phyloP scores from a whole-genome alignment of 371 early-diverging fungal species.

The Gilbertella persicaria region DNA sequence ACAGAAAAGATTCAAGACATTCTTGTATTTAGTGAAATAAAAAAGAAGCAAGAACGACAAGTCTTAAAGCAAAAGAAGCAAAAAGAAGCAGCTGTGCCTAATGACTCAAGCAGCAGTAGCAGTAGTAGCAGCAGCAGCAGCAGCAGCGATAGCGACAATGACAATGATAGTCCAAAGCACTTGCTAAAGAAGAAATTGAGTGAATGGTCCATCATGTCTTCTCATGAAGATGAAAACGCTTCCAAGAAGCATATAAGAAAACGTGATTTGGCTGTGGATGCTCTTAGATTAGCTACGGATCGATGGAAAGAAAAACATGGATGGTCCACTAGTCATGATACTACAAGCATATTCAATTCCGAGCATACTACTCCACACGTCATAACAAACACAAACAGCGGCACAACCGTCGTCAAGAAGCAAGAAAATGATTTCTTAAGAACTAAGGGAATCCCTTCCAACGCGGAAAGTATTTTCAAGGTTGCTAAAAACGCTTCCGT shows the following conservation, averaged over 20 bases:
- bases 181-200: conserved; percentile 24
- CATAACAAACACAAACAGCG: conserved; percentile 2
- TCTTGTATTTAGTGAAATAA: conserved; percentile 26
- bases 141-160: conserved; percentile 21
- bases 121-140: conserved; percentile 18
- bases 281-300: conserved; percentile 31
- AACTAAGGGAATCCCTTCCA: conserved; percentile 17
- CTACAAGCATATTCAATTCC: conserved; percentile 1
- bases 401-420: background rate
- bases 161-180: background rate
- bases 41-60: conserved; percentile 20
- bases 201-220: conserved; percentile 17
- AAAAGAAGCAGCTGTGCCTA: background rate
- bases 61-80: conserved; percentile 1
- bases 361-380: background rate
- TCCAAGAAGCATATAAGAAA: conserved; percentile 25
- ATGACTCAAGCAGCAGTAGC: background rate
- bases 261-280: conserved; percentile 32
- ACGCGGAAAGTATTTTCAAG: conserved; percentile 35
- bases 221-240: background rate
- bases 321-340: conserved; percentile 11
- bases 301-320: conserved; percentile 45
- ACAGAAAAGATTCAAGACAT: conserved; percentile 36
- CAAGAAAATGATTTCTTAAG: background rate
- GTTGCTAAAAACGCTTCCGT: conserved; percentile 45